Evolutionary conservation across 163 green algal genomes (phyloP).

Genomic region (Prototheca wickerhamii): DNA sequence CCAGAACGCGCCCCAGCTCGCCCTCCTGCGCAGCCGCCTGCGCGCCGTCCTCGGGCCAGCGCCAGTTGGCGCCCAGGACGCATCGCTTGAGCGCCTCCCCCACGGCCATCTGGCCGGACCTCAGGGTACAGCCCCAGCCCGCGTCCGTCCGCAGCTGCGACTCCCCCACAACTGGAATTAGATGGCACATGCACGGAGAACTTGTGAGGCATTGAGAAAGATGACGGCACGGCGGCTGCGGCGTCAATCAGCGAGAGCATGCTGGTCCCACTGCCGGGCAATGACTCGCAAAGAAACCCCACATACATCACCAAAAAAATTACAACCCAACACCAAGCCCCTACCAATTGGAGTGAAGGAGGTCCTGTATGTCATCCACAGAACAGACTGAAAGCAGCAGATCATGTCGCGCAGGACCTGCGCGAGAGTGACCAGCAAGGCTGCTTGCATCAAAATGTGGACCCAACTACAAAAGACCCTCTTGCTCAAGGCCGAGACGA

Average conservation of each 20-base stretch:
- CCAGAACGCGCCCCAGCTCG: slow-evolving; percentile 32
- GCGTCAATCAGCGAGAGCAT: slow-evolving; percentile 1
- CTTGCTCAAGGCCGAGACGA: background rate
- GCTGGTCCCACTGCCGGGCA: background rate
- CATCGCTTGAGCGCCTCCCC: slow-evolving; percentile 48
- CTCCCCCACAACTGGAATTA: slow-evolving; percentile 25
- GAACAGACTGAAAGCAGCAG: slow-evolving; percentile 49
- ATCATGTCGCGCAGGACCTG: slow-evolving; percentile 18
- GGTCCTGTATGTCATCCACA: slow-evolving; percentile 73
- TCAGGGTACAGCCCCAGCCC: slow-evolving; percentile 92
- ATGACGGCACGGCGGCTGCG: slow-evolving; percentile 18
- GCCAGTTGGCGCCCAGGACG: slow-evolving; percentile 34
- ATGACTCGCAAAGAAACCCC: background rate
- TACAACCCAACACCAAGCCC: slow-evolving; percentile 1
- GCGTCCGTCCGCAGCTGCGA: slow-evolving; percentile 63
- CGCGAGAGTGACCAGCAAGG: background rate
- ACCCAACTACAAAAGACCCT: background rate
- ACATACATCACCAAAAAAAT: background rate
- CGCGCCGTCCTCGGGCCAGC: slow-evolving; percentile 8
- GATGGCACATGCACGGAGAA: background rate
- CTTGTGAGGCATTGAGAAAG: background rate
- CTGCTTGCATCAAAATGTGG: background rate
- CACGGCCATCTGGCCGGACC: slow-evolving; percentile 90
- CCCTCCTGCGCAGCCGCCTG: background rate
- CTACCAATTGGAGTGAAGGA: slow-evolving; percentile 44